Conservation (phyloP, 1,284 basidiomycete species). For the Afroboletus lepidellus region DNA sequence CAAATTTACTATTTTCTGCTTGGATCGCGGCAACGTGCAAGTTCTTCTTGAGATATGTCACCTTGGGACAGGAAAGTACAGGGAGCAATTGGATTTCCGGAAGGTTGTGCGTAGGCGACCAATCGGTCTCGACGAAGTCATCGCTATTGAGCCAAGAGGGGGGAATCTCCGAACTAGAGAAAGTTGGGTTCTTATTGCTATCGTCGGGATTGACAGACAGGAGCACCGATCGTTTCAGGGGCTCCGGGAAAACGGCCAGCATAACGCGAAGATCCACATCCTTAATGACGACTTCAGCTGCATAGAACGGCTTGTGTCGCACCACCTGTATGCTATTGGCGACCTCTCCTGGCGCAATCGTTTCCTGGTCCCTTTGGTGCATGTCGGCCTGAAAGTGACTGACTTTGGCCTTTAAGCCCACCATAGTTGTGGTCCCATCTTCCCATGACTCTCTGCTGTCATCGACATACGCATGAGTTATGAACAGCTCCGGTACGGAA, state of each 20-base stretch:
- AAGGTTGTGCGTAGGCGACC: conserved; percentile 48
- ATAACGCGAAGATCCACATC: conserved; percentile 79
- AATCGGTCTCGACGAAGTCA: conserved; percentile 85
- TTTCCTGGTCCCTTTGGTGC: conserved; percentile 90
- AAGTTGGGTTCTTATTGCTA: conserved; percentile 26
- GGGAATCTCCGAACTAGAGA: conserved; percentile 31
- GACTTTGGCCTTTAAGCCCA: conserved; percentile 84
- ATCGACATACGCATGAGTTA: conserved; percentile 88
- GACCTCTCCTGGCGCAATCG: conserved; percentile 48
- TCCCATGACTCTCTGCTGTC: conserved; percentile 76
- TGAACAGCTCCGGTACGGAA: conserved; percentile 74
- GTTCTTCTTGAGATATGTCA: conserved; percentile 79
- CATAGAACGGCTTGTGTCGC: conserved; percentile 87
- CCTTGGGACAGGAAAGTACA: conserved; percentile 75
- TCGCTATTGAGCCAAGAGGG: conserved; percentile 76
- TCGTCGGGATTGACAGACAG: conserved; percentile 35
- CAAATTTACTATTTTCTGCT: conserved; percentile 75
- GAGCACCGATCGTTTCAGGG: conserved; percentile 57
- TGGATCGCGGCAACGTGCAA: conserved; percentile 41
- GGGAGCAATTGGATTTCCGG: conserved; percentile 74
- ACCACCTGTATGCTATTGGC: conserved; percentile 54
- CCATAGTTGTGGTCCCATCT: conserved; percentile 74
- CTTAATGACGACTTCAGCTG: conserved; percentile 84
- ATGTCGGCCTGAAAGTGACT: conserved; percentile 85
- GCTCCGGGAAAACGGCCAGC: conserved; percentile 75